Base-by-base conservation (phyloP, 495 filamentous ascomycete genomes). In the Jackrogersella multiformis region DNA sequence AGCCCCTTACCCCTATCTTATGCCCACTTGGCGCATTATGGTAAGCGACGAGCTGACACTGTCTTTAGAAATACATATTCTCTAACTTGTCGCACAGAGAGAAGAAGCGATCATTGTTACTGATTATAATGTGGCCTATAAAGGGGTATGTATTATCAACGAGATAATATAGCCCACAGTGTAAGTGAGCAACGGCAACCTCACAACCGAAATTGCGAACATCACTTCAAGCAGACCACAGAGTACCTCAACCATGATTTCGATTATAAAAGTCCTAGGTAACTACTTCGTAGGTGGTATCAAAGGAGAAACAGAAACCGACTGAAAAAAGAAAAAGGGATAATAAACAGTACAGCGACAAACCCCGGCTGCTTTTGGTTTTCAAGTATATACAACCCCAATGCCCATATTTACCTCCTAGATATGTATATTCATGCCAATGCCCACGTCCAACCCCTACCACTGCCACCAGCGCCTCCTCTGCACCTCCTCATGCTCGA, bases 401-500 rank as follows among this genome's bases (percentile, higher is more conserved):
- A 32, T 18, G 13, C 26, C 32, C 16, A 36, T 48, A 28, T 48
- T 26, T 48, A 48, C 44, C 21, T 28, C 21, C 8, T 23, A 10
- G 12, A 28, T n/a, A 45, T 26, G 21, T 10, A 48, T 15, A 30
- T 24, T 32, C 24, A n/a, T 32, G 24, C 45, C n/a, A 2, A 48
- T 30, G 7, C 21, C 16, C 30, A 2, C 28, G 8, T 30, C 6
- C 35, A 2, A 1, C 38, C 9, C 20, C 32, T 15, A 64, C 34
- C 46, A 56, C 30, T 32, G 53, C 72, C 72, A 70, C 64, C 66
- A 68, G 20, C 51, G 42, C 68, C 75, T 76, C 56, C 45, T 57
- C 64, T 71, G 60, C 8, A 49, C 42, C 20, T 69, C 72, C 21
- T 73, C 86, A 76, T 91, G 89, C 70, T 92, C 90, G 42, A 81